Base-by-base conservation (phyloP, 2,329 filamentous ascomycete genomes). In the Fusarium agapanthi region DNA sequence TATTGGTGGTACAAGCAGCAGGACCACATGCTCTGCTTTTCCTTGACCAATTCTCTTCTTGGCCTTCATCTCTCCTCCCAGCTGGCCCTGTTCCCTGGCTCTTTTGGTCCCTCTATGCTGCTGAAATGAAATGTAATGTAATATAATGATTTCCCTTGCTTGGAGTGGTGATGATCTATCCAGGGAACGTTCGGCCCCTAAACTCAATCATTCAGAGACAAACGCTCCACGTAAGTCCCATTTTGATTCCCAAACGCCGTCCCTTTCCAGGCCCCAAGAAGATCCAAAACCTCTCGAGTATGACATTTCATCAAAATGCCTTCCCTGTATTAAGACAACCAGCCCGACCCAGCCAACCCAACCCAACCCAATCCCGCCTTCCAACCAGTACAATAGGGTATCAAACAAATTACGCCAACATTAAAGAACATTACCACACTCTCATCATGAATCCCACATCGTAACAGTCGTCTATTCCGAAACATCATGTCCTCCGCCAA, bases 401-500 rank as follows among this genome's bases (percentile, higher is more conserved):
- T 80, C 78, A 79, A 77, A 58, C 74, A 78, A 47, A 75, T 67
- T 72, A 60, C 76, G 69, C 69, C 67, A 76, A 72, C 65, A 55
- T 41, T 54, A 76, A 73, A 65, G 69, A 79, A 74, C 63, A 75
- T 68, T 73, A 68, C 62, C 50, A 43, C 63, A 55, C 58, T 65
- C 51, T 48, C 51, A 57, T 68, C 67, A 45, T 69, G 43, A 54
- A 41, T 59, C 58, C 53, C 28, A 48, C 53, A 34, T 43, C 10
- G 45, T 59, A 40, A 72, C 34, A 41, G 38, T 50, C 32, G 26
- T 56, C 69, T 67, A 82, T 59, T 79, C 77, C 22, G 59, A 43
- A 47, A 78, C 80, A 61, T 85, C 84, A 64, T 86, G 85, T 34
- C 83, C 81, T 66, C 88, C 89, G 47, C 92, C 91, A 43, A 99